Percentiles rank a stretch among this genome's conserved stretches.
Conservation (phyloP, 495 filamentous ascomycete species). For the Hyaloscypha finlandica region DNA sequence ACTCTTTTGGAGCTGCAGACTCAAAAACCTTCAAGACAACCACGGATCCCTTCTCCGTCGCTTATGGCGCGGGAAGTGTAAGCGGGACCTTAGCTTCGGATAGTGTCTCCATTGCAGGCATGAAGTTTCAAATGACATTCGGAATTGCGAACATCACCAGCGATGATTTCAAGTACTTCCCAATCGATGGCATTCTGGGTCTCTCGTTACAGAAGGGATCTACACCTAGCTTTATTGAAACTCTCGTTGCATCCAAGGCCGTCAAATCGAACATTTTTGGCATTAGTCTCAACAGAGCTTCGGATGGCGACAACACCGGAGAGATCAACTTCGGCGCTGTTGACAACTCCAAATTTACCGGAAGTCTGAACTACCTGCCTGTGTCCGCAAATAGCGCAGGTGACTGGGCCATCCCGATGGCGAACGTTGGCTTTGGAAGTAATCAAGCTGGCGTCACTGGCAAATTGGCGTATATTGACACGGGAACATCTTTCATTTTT, state of each 20-base stretch:
- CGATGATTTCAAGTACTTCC: conserved; percentile 69
- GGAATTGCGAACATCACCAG: conserved; percentile 68
- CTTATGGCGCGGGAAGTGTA: conserved; percentile 73
- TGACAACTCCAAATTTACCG: conserved; percentile 64
- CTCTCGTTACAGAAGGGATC: conserved; percentile 57
- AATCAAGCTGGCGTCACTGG: conserved; percentile 49
- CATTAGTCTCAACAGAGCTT: conserved; percentile 62
- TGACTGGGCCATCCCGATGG: conserved; percentile 70
- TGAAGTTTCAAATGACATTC: conserved; percentile 63
- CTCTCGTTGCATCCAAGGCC: conserved; percentile 55
- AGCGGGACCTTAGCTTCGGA: conserved; percentile 64
- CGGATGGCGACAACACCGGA: conserved; percentile 67
- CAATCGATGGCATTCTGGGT: conserved; percentile 86
- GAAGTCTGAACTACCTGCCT: conserved; percentile 60
- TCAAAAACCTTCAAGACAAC: conserved; percentile 57
- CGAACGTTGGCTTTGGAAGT: conserved; percentile 60
- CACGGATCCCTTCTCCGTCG: conserved; percentile 55
- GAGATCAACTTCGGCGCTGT: conserved; percentile 75
- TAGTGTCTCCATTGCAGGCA: conserved; percentile 61
- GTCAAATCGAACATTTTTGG: conserved; percentile 67
- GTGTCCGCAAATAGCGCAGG: conserved; percentile 37
- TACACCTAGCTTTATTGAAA: conserved; percentile 62
- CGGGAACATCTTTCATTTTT: conserved; percentile 76
- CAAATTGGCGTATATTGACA: conserved; percentile 71
- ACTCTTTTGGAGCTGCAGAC: conserved; percentile 60